These are phyloP conservation scores for Coelastrella sp. DNA, from an alignment of 139 green algal species.

Conservation along the genomic window DNA sequence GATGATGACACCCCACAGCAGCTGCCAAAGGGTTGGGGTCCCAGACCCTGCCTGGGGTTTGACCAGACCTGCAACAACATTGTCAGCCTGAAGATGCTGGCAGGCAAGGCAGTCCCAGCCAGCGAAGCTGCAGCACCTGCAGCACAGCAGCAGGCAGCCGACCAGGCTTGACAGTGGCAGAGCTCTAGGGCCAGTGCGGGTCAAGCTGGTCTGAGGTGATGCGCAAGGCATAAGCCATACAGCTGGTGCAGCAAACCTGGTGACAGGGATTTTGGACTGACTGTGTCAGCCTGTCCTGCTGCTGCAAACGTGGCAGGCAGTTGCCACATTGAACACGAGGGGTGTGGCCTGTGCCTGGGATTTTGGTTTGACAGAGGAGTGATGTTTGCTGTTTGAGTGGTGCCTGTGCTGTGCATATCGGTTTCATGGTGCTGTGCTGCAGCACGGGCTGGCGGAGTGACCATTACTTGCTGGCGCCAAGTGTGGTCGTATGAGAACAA, in stretches of 20 bases:
- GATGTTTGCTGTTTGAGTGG: too few species aligned
- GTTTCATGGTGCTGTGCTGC: neutral
- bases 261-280: neutral
- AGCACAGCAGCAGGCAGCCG: neutral
- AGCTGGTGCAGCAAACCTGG: neutral
- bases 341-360: too few species aligned
- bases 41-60: constrained; percentile 5
- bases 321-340: neutral
- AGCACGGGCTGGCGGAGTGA: too few species aligned
- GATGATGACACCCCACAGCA: neutral
- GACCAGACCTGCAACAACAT: constrained; percentile 36
- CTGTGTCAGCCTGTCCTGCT: neutral
- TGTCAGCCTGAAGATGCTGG: constrained; percentile 7
- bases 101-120: neutral
- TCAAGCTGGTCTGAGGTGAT: neutral
- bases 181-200: neutral
- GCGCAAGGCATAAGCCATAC: neutral
- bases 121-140: neutral
- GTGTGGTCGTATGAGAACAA: neutral
- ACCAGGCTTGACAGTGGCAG: neutral
- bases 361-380: too few species aligned
- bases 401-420: neutral
- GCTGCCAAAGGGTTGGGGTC: constrained; percentile 36
- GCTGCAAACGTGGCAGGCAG: neutral
- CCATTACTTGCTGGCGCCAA: neutral